These are phyloP conservation scores for Chaetomiaceae sp. DNA, from an alignment of 2,329 filamentous ascomycete species.

Conservation along the genomic window DNA sequence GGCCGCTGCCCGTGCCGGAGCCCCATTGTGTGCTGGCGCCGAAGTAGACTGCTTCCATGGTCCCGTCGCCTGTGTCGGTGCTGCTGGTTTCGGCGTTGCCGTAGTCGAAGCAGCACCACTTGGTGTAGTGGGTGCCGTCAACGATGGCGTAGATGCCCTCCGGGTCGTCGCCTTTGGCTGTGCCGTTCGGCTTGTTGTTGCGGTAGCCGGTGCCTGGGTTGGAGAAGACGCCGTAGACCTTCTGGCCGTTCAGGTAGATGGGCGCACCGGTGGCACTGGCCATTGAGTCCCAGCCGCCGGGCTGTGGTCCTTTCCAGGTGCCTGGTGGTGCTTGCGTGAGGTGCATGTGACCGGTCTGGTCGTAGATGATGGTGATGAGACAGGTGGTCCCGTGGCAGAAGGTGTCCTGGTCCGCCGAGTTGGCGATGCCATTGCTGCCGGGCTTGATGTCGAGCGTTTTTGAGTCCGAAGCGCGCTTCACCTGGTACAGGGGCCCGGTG, in stretches of 20 bases:
- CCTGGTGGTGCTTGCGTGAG: conserved; percentile 57
- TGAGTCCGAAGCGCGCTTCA: conserved; percentile 45
- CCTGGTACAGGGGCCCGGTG: conserved; percentile 51
- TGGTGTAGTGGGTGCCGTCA: conserved; percentile 54
- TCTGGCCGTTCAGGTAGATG: conserved; percentile 53
- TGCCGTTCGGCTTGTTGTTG: conserved; percentile 47
- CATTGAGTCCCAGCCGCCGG: conserved; percentile 53
- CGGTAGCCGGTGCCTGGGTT: conserved; percentile 58
- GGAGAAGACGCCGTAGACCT: conserved; percentile 58
- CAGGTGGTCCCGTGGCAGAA: conserved; percentile 58
- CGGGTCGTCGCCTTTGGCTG: conserved; percentile 47
- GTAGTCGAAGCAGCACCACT: conserved; percentile 36
- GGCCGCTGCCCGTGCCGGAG: conserved; percentile 50
- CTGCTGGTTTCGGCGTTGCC: conserved; percentile 50
- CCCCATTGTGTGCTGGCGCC: conserved; percentile 51
- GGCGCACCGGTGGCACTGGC: conserved; percentile 55
- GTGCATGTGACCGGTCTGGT: conserved; percentile 59
- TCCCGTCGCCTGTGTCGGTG: conserved; percentile 51
- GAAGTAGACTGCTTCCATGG: conserved; percentile 66
- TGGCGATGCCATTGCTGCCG: conserved; percentile 54
- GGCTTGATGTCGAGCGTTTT: conserved; percentile 44
- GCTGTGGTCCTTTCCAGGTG: conserved; percentile 44
- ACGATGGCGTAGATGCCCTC: conserved; percentile 57
- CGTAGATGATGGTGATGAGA: conserved; percentile 58
- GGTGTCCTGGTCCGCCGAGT: conserved; percentile 52